Evolutionary conservation across 176 grass and related monocot species (phyloP).

Genomic region (Avena eriantha): DNA sequence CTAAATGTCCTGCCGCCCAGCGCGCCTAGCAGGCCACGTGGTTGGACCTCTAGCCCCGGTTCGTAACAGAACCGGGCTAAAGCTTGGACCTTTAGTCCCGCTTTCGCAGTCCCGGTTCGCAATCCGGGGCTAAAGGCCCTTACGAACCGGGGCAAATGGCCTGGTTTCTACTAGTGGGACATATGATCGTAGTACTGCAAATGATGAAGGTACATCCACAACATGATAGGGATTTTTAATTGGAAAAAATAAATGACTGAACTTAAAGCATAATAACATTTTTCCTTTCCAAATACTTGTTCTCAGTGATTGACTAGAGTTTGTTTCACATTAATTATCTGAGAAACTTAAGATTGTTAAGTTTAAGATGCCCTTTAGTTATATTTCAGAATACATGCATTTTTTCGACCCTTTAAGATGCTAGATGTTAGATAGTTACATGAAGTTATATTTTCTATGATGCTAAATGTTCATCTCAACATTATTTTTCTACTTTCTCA

Average conservation of each 20-base stretch:
- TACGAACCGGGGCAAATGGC: too few relatives aligned
- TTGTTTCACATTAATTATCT: not conserved
- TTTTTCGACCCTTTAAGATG: not conserved
- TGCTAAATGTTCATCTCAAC: not conserved
- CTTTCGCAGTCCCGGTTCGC: too few relatives aligned
- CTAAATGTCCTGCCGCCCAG: too few relatives aligned
- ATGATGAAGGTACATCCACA: not conserved
- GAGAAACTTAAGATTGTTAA: not conserved
- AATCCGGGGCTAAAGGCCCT: too few relatives aligned
- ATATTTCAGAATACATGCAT: too few relatives aligned
- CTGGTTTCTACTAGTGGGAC: too few relatives aligned
- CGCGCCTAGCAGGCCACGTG: too few relatives aligned
- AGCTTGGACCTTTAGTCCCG: too few relatives aligned
- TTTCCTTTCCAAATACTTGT: not conserved
- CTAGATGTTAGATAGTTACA: not conserved
- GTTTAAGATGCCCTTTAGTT: too few relatives aligned
- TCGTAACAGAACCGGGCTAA: too few relatives aligned
- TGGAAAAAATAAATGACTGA: too few relatives aligned
- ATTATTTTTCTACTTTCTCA: not conserved
- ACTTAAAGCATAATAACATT: not conserved
- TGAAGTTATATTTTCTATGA: not conserved
- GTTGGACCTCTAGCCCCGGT: too few relatives aligned
- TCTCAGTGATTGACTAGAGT: not conserved
- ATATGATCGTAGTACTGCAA: not conserved
- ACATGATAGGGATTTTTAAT: not conserved